These are phyloP conservation scores for Metarhizium brunneum DNA, from an alignment of 2,329 filamentous ascomycete genomes.

Conservation along the genomic window DNA sequence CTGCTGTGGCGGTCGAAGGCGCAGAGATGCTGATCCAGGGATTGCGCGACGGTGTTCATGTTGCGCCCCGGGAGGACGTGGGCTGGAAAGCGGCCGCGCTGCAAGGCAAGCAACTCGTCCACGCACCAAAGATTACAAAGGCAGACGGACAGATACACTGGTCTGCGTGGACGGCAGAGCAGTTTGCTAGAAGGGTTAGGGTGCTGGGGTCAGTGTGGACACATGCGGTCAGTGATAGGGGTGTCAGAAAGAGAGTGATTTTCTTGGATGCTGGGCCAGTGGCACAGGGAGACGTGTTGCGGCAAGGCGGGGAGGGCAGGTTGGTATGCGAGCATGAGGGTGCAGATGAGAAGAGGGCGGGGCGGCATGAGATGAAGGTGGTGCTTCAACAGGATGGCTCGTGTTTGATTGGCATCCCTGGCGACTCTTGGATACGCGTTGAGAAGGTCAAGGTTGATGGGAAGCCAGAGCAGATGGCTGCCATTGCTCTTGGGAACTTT, in stretches of 20 bases:
- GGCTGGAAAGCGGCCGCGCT: slow-evolving; percentile 11
- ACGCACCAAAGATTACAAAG: slow-evolving; percentile 67
- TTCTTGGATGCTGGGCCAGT: slow-evolving; percentile 24
- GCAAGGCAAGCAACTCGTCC: slow-evolving; percentile 17
- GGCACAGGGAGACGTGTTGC: slow-evolving; percentile 2
- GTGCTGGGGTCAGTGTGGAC: slow-evolving; percentile 63
- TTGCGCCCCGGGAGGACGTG: slow-evolving; percentile 45
- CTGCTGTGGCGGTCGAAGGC: slow-evolving; percentile 52
- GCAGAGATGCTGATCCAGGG: slow-evolving; percentile 61
- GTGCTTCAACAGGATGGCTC: slow-evolving; percentile 6
- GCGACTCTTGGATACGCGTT: slow-evolving; percentile 15
- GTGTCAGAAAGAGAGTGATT: slow-evolving; percentile 26
- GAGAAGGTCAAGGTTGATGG: slow-evolving; percentile 24
- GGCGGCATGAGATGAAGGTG: background rate
- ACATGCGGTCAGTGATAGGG: slow-evolving; percentile 16
- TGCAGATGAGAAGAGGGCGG: background rate
- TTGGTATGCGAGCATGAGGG: slow-evolving; percentile 12
- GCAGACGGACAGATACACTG: slow-evolving; percentile 56
- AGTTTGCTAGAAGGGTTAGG: slow-evolving; percentile 45
- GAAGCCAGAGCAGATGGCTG: slow-evolving; percentile 17
- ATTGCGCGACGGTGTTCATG: slow-evolving; percentile 53
- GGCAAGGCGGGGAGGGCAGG: background rate
- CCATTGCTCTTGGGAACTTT: slow-evolving; percentile 14
- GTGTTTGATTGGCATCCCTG: background rate
- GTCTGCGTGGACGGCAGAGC: slow-evolving; percentile 37